Evolutionary conservation across 495 filamentous ascomycete species (phyloP), one percentile per base, ranked within the genome.

Genomic region (Friedmanniomyces simplex): DNA sequence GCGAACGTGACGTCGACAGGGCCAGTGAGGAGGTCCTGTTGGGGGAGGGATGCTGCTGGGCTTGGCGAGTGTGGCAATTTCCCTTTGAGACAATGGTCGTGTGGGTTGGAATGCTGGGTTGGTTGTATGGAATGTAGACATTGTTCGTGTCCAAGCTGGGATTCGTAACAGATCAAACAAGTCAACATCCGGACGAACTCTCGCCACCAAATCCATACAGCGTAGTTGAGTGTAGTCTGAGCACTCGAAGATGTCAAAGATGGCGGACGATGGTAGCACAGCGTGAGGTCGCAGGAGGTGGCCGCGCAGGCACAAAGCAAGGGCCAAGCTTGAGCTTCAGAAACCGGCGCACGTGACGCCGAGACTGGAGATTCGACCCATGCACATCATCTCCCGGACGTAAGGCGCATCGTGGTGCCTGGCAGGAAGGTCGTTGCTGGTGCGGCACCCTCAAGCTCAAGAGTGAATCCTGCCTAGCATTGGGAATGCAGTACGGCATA

Each of bases 31-130:
- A 14, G 24, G 11, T 32, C 8, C 16, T 6, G 13, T 26, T 41
- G n/a, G 28, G 30, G 20, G 37, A 63, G 61, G 61, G 61, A 63
- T 63, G 57, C 16, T 8, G 34, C 37, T 10, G 1, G 49, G 16
- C 51, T 59, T 59, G 51, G 55, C 60, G 37, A 16, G 49, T 52
- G 55, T 55, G 36, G 60, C 52, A 63, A 63, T 59, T 47, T 57
- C 51, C 47, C 20, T 7, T 20, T 37, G 25, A 58, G 50, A 62
- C 50, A 58, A 48, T 56, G n/a, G 12, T 24, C 47, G 28, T 32
- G 39, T 48, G n/a, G 24, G 22, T 30, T 28, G 56, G 56, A 52
- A 58, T 52, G 45, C 45, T 34, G 48, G 11, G 4, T 3, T 32
- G 18, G 30, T 20, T 11, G 18, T 6, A 2, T 59, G 56, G 56